Evolutionary conservation across 768 basidiomycete species (phyloP), one percentile per base, ranked within the genome.

Genomic region (Lyophyllum semitale): DNA sequence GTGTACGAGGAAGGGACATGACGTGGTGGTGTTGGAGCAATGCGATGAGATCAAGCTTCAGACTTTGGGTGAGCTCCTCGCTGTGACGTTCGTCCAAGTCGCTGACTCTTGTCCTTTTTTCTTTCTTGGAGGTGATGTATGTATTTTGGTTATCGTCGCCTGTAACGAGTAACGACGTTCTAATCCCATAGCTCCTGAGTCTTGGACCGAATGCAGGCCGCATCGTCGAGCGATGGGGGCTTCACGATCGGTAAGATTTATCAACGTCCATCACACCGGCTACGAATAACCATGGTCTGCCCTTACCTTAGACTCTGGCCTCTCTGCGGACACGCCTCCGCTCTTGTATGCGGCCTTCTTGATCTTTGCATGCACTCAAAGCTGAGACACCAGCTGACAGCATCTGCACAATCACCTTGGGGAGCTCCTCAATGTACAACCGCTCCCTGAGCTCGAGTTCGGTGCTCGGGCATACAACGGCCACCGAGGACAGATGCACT

Each of bases 401-500:
- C 22, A 48, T 6, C 17, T 55, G 13, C 47, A 55, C 46, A 30
- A 38, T 25, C 33, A 40, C 27, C 37, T 3, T 8, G 54, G 47
- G 15, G 47, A 27, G 29, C 37, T 55, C 4, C 23, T 42, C 6
- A 25, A 49, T 40, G 37, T 48, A 5, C 53, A 48, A 25, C 53
- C 54, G n/a, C 47, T 48, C 13, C 54, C 37, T 38, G 45, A 40
- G 18, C 22, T 18, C 3, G 54, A 48, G 37, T 48, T 42, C 18
- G 46, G 54, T 8, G 38, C 35, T 15, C 46, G 25, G 1, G 47
- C 54, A n/a, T 66, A 65, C 53, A 65, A 68, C 50, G 66, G 66
- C 2, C 66, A 63, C 26, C 62, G 68, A 8, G 61, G 59, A 13
- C 63, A 68, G 42, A 51, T 69, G 22, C 63, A 67, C 46, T 29